phyloP scores from a whole-genome alignment of 306 rosid genomes.

The Lathyrus sativus region DNA sequence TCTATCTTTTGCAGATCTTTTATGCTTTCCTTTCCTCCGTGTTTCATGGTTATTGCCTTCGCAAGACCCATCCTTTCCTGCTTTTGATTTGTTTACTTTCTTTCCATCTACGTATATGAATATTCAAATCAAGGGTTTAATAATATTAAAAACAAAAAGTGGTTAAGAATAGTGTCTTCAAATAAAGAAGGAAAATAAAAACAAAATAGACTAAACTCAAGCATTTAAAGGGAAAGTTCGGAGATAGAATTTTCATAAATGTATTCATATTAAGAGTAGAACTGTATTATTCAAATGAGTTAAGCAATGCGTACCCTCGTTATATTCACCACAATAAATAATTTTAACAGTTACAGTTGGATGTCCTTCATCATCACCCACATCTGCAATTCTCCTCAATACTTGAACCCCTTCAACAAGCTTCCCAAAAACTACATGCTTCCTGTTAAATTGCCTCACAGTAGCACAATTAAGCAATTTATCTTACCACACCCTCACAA shows the following conservation, averaged over 20 bases:
- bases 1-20: slow-evolving; percentile 68
- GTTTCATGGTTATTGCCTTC: slow-evolving; percentile 61
- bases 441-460: slow-evolving; percentile 52
- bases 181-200: not conserved
- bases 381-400: slow-evolving; percentile 76
- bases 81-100: slow-evolving; percentile 51
- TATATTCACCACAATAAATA: slow-evolving; percentile 83
- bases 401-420: slow-evolving; percentile 74
- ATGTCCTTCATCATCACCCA: slow-evolving; percentile 72
- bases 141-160: not conserved
- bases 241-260: not conserved
- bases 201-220: not conserved
- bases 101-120: slow-evolving; percentile 54
- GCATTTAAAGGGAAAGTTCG: slow-evolving; percentile 8
- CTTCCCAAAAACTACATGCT: slow-evolving; percentile 87
- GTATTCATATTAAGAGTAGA: not conserved
- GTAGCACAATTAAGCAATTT: slow-evolving; percentile 8
- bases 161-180: not conserved
- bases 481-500: not conserved
- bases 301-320: slow-evolving; percentile 55
- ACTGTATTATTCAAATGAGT: not conserved
- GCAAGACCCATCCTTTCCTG: slow-evolving; percentile 54
- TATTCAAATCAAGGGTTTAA: slow-evolving; percentile 18
- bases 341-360: slow-evolving; percentile 94
- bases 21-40: slow-evolving; percentile 61